Conservation (phyloP, 176 grass and related monocot genomes). For the Poa annua region DNA sequence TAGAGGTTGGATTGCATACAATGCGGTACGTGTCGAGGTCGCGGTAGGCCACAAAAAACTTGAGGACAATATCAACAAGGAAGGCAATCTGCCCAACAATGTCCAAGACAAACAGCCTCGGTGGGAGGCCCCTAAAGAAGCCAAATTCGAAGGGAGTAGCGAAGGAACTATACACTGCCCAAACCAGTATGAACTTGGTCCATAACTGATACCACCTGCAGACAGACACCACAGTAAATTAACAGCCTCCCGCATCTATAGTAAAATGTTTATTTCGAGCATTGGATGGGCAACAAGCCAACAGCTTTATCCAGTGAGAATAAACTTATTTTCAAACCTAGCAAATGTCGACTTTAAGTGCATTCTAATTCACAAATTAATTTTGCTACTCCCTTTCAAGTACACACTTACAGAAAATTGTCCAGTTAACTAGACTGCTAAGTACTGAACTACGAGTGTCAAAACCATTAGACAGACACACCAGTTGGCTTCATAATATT, state of each 20-base stretch:
- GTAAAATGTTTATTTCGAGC: neutral
- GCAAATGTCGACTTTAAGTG: neutral
- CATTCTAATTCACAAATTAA: neutral
- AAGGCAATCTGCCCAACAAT: constrained; percentile 77
- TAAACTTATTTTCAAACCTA: too few relatives aligned
- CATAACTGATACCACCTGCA: constrained; percentile 78
- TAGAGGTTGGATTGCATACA: constrained; percentile 49
- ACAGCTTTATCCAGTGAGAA: neutral
- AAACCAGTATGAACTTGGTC: constrained; percentile 78
- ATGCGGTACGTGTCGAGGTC: constrained; percentile 76
- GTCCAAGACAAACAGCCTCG: constrained; percentile 79
- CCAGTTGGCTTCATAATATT: too few relatives aligned
- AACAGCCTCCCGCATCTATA: neutral
- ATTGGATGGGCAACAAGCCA: neutral
- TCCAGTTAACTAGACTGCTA: too few relatives aligned
- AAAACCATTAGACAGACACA: too few relatives aligned
- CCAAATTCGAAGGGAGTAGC: constrained; percentile 94
- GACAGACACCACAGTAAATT: constrained; percentile 8
- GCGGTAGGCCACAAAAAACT: constrained; percentile 78
- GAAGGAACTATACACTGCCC: constrained; percentile 91
- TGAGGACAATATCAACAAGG: constrained; percentile 72
- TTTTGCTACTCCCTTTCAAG: too few relatives aligned
- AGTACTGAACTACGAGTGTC: too few relatives aligned
- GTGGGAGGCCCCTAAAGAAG: constrained; percentile 86
- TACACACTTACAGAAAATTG: too few relatives aligned